Percentiles rank a stretch among this genome's conserved stretches.
Conservation (phyloP, 2,329 filamentous ascomycete species). For the Venturia aucupariae region DNA sequence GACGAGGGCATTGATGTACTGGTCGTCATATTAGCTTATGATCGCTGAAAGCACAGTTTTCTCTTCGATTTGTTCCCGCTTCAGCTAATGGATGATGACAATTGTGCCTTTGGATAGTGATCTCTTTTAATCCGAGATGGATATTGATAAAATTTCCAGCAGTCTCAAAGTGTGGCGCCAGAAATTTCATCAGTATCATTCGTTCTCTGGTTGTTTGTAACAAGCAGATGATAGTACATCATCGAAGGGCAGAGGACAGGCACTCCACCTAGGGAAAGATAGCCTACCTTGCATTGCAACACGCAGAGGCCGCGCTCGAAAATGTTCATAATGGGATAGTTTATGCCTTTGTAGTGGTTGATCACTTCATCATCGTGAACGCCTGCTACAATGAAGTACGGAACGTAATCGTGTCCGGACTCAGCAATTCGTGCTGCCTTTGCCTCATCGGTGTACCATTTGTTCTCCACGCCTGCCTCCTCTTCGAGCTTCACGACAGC, state of each 20-base stretch:
- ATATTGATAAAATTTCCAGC: too few species aligned
- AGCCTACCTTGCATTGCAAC: slow-evolving; percentile 74
- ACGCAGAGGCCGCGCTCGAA: slow-evolving; percentile 94
- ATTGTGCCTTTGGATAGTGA: too few species aligned
- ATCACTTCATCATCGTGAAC: slow-evolving; percentile 93
- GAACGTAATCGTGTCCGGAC: slow-evolving; percentile 63
- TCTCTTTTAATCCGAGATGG: too few species aligned
- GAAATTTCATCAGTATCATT: too few species aligned
- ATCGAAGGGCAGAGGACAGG: too few species aligned
- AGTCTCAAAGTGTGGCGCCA: too few species aligned
- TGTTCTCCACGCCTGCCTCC: slow-evolving; percentile 53
- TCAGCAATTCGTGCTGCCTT: slow-evolving; percentile 53
- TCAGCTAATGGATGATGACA: too few species aligned
- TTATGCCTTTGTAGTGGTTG: slow-evolving; percentile 92
- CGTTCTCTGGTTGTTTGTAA: too few species aligned
- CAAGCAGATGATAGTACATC: too few species aligned
- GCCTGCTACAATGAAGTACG: slow-evolving; percentile 82
- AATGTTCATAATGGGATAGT: slow-evolving; percentile 99
- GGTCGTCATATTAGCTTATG: slow-evolving; percentile 16
- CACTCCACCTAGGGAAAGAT: too few species aligned
- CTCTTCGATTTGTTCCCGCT: too few species aligned
- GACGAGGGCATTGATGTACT: slow-evolving; percentile 81
- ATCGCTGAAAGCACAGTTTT: too few species aligned
- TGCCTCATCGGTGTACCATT: slow-evolving; percentile 65
- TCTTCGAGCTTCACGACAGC: slow-evolving; percentile 67